Conservation (phyloP, 371 early-diverging fungal genomes). For the Choanephora cucurbitarum region DNA sequence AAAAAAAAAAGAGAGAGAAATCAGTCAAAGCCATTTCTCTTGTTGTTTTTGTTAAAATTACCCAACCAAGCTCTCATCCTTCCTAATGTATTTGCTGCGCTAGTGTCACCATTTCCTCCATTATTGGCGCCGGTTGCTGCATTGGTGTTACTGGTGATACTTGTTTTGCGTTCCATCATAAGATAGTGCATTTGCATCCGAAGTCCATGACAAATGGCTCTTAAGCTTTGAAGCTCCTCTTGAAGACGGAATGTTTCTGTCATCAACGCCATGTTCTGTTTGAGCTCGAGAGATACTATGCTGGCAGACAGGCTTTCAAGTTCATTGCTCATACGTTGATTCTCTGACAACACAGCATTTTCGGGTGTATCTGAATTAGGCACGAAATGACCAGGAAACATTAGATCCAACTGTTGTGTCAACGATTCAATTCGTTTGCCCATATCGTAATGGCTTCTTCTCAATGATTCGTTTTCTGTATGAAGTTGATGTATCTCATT, state of each 20-base stretch:
- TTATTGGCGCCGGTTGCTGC: conserved; percentile 3
- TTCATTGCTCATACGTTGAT: conserved; percentile 58
- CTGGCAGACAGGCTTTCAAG: conserved; percentile 61
- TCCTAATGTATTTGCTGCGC: conserved; percentile 14
- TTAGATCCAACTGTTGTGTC: conserved; percentile 39
- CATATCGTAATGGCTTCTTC: conserved; percentile 43
- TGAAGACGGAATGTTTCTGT: conserved; percentile 67
- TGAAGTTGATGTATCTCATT: conserved; percentile 50
- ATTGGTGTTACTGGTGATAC: conserved; percentile 2
- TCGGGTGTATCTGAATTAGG: conserved; percentile 23
- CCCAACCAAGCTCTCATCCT: conserved; percentile 38
- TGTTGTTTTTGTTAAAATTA: conserved; percentile 7
- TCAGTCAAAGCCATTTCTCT: neutral
- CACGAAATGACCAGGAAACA: conserved; percentile 45
- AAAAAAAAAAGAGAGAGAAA: no score
- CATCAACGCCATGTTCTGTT: conserved; percentile 73
- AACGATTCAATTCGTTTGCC: conserved; percentile 45
- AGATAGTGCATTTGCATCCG: conserved; percentile 74
- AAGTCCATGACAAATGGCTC: conserved; percentile 64
- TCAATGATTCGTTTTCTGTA: conserved; percentile 48
- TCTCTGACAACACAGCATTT: conserved; percentile 45
- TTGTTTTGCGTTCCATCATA: conserved; percentile 52
- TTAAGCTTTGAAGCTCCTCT: conserved; percentile 68
- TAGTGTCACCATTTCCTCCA: neutral
- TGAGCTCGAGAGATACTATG: conserved; percentile 61